phyloP scores from a whole-genome alignment of 192 early-diverging fungal species.

The Coemansia sp. region DNA sequence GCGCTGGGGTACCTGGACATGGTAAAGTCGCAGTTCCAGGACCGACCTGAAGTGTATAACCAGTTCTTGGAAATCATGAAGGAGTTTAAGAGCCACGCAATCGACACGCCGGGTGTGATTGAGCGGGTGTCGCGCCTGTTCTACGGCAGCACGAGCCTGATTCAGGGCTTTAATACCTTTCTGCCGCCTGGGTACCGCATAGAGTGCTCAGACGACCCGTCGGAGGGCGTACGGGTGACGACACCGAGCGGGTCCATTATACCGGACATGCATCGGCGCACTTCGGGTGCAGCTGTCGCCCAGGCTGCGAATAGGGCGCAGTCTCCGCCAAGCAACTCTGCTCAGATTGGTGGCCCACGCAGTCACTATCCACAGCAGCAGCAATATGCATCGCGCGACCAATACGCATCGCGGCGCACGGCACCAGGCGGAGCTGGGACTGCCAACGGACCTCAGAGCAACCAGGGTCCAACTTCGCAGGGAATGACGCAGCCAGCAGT shows the following conservation, averaged over 20 bases:
- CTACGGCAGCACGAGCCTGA: slow-evolving; percentile 81
- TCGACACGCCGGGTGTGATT: slow-evolving; percentile 98
- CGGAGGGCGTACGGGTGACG: slow-evolving; percentile 81
- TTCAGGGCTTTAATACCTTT: slow-evolving; percentile 99
- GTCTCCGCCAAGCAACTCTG: background rate
- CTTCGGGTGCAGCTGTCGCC: slow-evolving; percentile 4
- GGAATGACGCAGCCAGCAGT: slow-evolving; percentile 13
- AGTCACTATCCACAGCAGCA: slow-evolving; percentile 10
- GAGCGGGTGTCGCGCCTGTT: slow-evolving; percentile 96
- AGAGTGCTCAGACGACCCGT: slow-evolving; percentile 80
- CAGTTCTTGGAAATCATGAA: slow-evolving; percentile 99
- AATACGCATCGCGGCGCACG: slow-evolving; percentile 27
- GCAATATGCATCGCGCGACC: slow-evolving; percentile 21
- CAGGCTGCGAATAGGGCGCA: slow-evolving; percentile 20
- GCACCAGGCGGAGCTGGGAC: background rate
- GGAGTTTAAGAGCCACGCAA: slow-evolving; percentile 95
- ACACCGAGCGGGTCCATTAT: slow-evolving; percentile 72
- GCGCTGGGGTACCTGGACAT: slow-evolving; percentile 95
- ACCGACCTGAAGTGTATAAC: slow-evolving; percentile 96
- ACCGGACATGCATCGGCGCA: slow-evolving; percentile 38
- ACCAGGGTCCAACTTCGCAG: slow-evolving; percentile 5
- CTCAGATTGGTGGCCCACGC: slow-evolving; percentile 4
- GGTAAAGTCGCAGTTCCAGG: slow-evolving; percentile 89
- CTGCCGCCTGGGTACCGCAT: slow-evolving; percentile 97
- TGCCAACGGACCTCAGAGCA: slow-evolving; percentile 3